Percentiles rank a stretch among this genome's conserved stretches.
Conservation (phyloP, 768 basidiomycete species). For the Lentinula sp. region DNA sequence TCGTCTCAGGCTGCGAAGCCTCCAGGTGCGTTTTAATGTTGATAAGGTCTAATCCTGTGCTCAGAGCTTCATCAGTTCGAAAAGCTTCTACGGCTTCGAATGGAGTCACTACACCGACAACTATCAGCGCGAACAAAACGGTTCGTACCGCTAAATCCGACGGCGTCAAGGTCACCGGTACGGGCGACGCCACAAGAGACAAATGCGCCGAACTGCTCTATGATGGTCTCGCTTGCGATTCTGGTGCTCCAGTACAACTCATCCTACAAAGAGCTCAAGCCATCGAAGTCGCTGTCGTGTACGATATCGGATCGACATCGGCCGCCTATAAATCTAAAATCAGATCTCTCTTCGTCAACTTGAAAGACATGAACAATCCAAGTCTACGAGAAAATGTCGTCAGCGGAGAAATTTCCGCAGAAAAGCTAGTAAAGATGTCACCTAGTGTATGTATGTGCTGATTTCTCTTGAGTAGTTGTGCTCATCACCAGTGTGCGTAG, state of each 20-base stretch:
- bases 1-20: slow-evolving; percentile 16
- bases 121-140: slow-evolving; percentile 22
- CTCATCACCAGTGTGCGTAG: slow-evolving; percentile 28
- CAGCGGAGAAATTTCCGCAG: slow-evolving; percentile 67
- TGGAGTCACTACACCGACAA: slow-evolving; percentile 19
- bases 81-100: slow-evolving; percentile 24
- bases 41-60: not conserved
- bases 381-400: slow-evolving; percentile 79
- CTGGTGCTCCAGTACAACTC: slow-evolving; percentile 64
- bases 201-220: slow-evolving; percentile 88
- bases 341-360: slow-evolving; percentile 83
- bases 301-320: slow-evolving; percentile 37
- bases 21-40: slow-evolving; percentile 27
- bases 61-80: slow-evolving; percentile 8
- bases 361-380: slow-evolving; percentile 95
- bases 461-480: not conserved
- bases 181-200: slow-evolving; percentile 74
- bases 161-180: slow-evolving; percentile 46
- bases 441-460: slow-evolving; percentile 54
- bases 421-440: slow-evolving; percentile 72
- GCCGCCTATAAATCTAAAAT: slow-evolving; percentile 71
- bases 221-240: slow-evolving; percentile 83
- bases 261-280: slow-evolving; percentile 60
- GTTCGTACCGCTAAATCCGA: slow-evolving; percentile 66
- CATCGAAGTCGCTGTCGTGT: slow-evolving; percentile 64